Evolutionary conservation across 1,284 basidiomycete species (phyloP), one percentile per base, ranked within the genome.

Genomic region (Ceratobasidium sp.): DNA sequence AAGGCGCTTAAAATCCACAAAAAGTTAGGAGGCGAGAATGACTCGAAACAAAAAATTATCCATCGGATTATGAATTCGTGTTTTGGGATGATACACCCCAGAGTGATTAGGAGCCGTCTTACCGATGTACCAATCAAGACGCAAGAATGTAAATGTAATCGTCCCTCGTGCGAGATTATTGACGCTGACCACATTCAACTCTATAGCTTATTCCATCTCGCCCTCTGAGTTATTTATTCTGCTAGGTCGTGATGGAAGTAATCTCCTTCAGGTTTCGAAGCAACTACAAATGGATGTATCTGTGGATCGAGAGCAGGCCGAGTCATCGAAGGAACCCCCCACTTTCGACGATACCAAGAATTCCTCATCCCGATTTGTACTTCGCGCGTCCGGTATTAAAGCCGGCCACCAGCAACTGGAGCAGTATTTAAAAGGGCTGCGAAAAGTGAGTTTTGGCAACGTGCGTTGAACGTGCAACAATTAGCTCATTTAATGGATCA

Each of bases 181-280:
- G 49, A 40, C 10, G 15, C n/a, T 23, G 18, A 76, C 6, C n/a
- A 4, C n/a, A 18, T 15, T 26, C 26, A 18, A 18, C 26, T 20
- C 23, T 18, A 23, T 44, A 76, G 73, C n/a, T 15, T 58, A 76
- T 26, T 51, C 61, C 20, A 39, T 76, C n/a, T 58, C 73, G 20
- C 61, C 63, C 1, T 67, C 73, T 28, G 63, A 76, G 20, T 28
- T 76, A 26, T 76, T 76, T 51, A 76, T 76, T 42, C 49, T 76
- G 2, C 33, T 76, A 18, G 73, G 73, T 7, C 46, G 63, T 9
- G 73, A 76, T 51, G 73, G 73, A 15, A 63, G 67, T 23, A 56
- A 76, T 67, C 58, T 76, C 42, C 49, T 76, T 7, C 40, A 76
- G 15, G 60, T 76, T 56, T 46, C 73, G 10, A 55, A 58, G 49